Evolutionary conservation across 75 land plant genomes (phyloP).

Genomic region (Picea glauca): DNA sequence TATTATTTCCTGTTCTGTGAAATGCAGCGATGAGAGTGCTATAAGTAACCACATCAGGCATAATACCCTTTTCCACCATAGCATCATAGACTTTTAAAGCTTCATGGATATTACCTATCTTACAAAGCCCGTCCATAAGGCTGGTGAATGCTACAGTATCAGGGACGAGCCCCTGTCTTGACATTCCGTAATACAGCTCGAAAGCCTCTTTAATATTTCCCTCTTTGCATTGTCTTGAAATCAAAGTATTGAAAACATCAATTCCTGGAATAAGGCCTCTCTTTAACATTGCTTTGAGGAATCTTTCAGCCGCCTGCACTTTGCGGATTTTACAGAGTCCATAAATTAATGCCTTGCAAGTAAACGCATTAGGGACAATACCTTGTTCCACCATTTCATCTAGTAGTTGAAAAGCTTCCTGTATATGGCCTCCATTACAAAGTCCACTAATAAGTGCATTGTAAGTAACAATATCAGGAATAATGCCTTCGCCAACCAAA

Average conservation of each 20-base stretch:
- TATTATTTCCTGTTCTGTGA: slow-evolving; percentile 19
- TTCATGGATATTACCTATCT: slow-evolving; percentile 11
- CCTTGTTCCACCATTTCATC: slow-evolving; percentile 23
- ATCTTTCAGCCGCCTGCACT: slow-evolving; percentile 10
- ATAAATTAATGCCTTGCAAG: slow-evolving; percentile 17
- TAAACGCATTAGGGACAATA: slow-evolving; percentile 22
- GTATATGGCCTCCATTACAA: slow-evolving; percentile 25
- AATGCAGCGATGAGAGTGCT: slow-evolving; percentile 34
- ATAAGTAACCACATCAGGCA: slow-evolving; percentile 25
- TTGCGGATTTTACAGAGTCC: slow-evolving; percentile 23
- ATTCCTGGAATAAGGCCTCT: slow-evolving; percentile 30
- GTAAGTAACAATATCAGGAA: slow-evolving; percentile 24
- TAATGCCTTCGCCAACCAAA: slow-evolving; percentile 16
- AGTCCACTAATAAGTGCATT: slow-evolving; percentile 34
- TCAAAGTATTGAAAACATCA: slow-evolving; percentile 30
- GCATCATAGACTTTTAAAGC: slow-evolving; percentile 19
- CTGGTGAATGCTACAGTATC: slow-evolving; percentile 25
- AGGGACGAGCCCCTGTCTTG: slow-evolving; percentile 18
- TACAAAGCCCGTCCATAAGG: slow-evolving; percentile 34
- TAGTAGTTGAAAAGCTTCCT: slow-evolving; percentile 25
- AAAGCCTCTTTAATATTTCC: slow-evolving; percentile 17
- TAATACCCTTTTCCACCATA: slow-evolving; percentile 16
- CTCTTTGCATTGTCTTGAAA: slow-evolving; percentile 27
- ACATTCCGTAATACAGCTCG: slow-evolving; percentile 18
- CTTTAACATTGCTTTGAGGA: slow-evolving; percentile 19